A percentile compares a stretch with the other conserved stretches of the same genome.
These are phyloP conservation scores for Dipodascus geniculatus DNA, from an alignment of 805 yeast genomes.

Conservation along the genomic window DNA sequence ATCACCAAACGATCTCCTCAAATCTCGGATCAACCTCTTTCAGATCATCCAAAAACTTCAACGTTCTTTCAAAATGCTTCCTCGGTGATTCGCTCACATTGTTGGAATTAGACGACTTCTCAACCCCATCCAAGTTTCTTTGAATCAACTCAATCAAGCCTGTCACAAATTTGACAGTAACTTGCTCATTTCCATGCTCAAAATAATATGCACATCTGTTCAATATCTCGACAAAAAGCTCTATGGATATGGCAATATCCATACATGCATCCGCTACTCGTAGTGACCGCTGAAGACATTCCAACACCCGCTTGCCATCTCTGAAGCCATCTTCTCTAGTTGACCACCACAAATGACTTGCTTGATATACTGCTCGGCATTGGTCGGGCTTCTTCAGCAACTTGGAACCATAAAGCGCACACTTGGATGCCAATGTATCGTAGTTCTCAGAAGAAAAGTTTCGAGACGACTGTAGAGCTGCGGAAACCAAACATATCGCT, in stretches of 20 bases:
- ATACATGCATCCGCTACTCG: conserved; percentile 91
- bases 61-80: conserved; percentile 58
- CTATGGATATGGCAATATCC: conserved; percentile 63
- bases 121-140: conserved; percentile 20
- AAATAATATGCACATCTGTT: conserved; percentile 78
- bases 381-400: conserved; percentile 88
- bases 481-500: conserved; percentile 38
- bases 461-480: conserved; percentile 40
- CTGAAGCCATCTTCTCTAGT: conserved; percentile 44
- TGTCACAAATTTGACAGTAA: conserved; percentile 66
- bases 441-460: conserved; percentile 54
- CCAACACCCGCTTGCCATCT: conserved; percentile 67
- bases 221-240: conserved; percentile 80
- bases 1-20: conserved; percentile 33
- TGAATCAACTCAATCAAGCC: conserved; percentile 73
- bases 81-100: conserved; percentile 29
- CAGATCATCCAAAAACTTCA: conserved; percentile 59
- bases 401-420: conserved; percentile 80
- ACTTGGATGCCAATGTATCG: conserved; percentile 70
- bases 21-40: conserved; percentile 60
- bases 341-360: conserved; percentile 94
- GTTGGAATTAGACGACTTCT: conserved; percentile 11
- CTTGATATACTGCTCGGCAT: conserved; percentile 77
- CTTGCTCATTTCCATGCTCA: conserved; percentile 61
- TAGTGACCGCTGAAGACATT: conserved; percentile 78